phyloP scores from a whole-genome alignment of 345 rosid genomes.

The Eucalyptus caleyi region DNA sequence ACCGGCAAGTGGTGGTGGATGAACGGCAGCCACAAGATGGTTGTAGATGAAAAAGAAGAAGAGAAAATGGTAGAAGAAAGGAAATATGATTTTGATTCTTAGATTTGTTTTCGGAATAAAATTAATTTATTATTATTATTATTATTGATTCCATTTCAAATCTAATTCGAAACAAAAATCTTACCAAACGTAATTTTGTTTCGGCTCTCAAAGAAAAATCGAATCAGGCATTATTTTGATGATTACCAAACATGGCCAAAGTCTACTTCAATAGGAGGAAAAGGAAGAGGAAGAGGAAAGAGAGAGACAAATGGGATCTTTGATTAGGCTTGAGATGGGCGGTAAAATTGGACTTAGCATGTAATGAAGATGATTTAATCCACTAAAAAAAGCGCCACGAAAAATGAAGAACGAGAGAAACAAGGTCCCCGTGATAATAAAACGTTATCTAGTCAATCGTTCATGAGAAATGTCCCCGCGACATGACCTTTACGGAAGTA shows the following conservation, averaged over 20 bases:
- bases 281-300: not conserved
- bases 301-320: not conserved
- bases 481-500: not conserved
- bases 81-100: too few relatives aligned
- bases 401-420: not conserved
- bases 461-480: not conserved
- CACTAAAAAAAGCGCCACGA: not conserved
- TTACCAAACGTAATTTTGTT: accelerated
- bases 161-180: too few relatives aligned
- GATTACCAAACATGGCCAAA: not conserved
- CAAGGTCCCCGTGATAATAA: not conserved
- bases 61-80: too few relatives aligned
- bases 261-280: not conserved
- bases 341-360: not conserved
- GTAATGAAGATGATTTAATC: not conserved
- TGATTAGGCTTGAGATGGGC: not conserved
- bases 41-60: too few relatives aligned
- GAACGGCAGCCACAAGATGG: accelerated
- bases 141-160: too few relatives aligned
- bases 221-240: too few relatives aligned
- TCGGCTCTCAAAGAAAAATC: too few relatives aligned
- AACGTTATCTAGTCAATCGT: not conserved
- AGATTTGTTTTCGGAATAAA: too few relatives aligned
- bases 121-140: too few relatives aligned
- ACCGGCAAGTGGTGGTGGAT: accelerated